Percentiles rank a stretch among this genome's conserved stretches.
phyloP scores from a whole-genome alignment of 139 green algal genomes.

The Tetraselmis striata region DNA sequence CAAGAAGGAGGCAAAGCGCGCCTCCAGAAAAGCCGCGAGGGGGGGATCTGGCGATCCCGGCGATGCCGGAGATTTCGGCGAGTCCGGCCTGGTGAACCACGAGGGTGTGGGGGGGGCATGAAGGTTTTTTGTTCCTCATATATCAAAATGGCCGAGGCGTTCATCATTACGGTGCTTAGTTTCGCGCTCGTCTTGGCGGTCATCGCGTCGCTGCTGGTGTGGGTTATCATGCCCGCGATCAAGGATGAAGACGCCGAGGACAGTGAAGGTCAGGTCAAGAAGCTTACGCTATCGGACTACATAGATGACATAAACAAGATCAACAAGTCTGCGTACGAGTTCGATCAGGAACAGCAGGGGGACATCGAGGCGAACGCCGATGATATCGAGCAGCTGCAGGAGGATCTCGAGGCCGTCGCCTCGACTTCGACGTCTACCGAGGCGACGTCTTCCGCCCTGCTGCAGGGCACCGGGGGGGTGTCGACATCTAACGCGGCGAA shows the following conservation, averaged over 20 bases:
- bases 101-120: too few species aligned
- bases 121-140: background rate
- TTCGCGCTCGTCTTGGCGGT: background rate
- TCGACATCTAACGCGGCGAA: background rate
- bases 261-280: background rate
- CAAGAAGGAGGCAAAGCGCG: background rate
- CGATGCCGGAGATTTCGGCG: too few species aligned
- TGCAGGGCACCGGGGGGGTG: background rate
- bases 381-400: background rate
- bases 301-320: background rate
- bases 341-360: background rate
- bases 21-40: background rate
- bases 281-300: background rate
- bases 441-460: too few species aligned
- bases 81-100: too few species aligned
- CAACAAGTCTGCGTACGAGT: background rate
- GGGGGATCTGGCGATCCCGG: too few species aligned
- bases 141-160: background rate
- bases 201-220: background rate
- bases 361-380: background rate
- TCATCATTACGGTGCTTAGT: background rate
- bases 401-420: background rate
- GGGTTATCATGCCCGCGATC: background rate
- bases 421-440: too few species aligned
- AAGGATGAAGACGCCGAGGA: background rate